Conservation (phyloP, 352 stramenopile genomes). For the Phytophthora pluvialis region DNA sequence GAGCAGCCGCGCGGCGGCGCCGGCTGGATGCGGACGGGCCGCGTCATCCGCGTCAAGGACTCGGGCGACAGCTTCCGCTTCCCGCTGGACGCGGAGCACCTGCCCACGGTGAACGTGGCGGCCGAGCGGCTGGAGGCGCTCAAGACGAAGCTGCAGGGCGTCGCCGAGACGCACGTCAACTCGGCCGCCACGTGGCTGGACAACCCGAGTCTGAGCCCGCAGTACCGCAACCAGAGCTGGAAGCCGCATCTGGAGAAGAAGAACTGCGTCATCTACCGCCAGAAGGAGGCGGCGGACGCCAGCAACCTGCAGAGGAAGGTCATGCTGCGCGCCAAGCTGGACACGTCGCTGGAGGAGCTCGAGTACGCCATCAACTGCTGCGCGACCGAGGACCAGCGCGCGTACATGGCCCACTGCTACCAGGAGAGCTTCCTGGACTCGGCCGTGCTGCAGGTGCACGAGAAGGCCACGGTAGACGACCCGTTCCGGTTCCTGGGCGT, state of each 20-base stretch:
- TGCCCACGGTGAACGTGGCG: conserved; percentile 51
- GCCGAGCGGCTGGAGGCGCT: conserved; percentile 38
- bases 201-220: conserved; percentile 64
- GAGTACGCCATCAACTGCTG: conserved; percentile 68
- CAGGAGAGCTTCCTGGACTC: conserved; percentile 78
- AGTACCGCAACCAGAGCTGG: conserved; percentile 67
- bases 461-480: conserved; percentile 50
- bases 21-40: conserved; percentile 72
- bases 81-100: conserved; percentile 64
- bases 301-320: conserved; percentile 51
- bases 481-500: conserved; percentile 76
- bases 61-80: conserved; percentile 77
- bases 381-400: conserved; percentile 67
- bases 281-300: conserved; percentile 52
- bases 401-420: conserved; percentile 68
- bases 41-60: conserved; percentile 76
- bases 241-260: conserved; percentile 77
- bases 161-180: conserved; percentile 54
- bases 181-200: conserved; percentile 67
- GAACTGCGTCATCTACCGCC: conserved; percentile 74
- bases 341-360: conserved; percentile 75
- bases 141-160: conserved; percentile 35
- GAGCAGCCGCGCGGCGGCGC: conserved; percentile 54
- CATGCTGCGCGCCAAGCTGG: conserved; percentile 68
- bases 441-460: conserved; percentile 71